Conservation (phyloP, 257 asterid genomes). For the Nicotiana tomentosiformis region DNA sequence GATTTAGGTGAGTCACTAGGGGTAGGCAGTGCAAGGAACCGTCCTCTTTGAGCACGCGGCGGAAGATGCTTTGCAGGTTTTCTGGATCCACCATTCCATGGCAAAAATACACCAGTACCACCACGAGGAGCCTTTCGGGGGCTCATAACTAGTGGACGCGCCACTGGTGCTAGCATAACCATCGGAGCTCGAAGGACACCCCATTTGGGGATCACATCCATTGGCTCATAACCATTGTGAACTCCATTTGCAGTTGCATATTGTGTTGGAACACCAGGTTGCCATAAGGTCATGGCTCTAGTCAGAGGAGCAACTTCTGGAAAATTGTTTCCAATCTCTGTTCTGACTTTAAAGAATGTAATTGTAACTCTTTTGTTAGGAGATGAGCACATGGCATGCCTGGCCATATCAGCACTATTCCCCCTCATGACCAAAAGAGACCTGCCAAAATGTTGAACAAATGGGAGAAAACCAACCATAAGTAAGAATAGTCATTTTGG, state of each 20-base stretch:
- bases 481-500: background rate
- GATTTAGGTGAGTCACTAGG: slow-evolving; percentile 35
- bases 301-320: slow-evolving; percentile 27
- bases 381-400: slow-evolving; percentile 94
- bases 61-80: slow-evolving; percentile 79
- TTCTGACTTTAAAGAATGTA: slow-evolving; percentile 71
- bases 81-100: slow-evolving; percentile 61
- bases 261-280: slow-evolving; percentile 52
- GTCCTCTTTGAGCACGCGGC: slow-evolving; percentile 79
- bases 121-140: slow-evolving; percentile 56
- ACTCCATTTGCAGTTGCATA: slow-evolving; percentile 30
- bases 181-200: slow-evolving; percentile 61
- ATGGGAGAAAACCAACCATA: background rate
- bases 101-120: slow-evolving; percentile 96
- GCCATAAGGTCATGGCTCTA: slow-evolving; percentile 71
- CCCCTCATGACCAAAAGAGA: slow-evolving; percentile 92
- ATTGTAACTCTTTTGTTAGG: slow-evolving; percentile 74
- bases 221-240: slow-evolving; percentile 26
- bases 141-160: slow-evolving; percentile 43
- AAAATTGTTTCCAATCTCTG: slow-evolving; percentile 31
- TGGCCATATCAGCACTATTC: slow-evolving; percentile 78
- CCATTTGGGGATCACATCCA: slow-evolving; percentile 66
- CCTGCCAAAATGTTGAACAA: slow-evolving; percentile 36
- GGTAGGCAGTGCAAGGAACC: slow-evolving; percentile 57
- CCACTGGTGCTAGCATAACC: slow-evolving; percentile 61